Percentiles rank a stretch among this genome's conserved stretches.
Conservation (phyloP, 257 asterid genomes). For the Solanum dulcamara region DNA sequence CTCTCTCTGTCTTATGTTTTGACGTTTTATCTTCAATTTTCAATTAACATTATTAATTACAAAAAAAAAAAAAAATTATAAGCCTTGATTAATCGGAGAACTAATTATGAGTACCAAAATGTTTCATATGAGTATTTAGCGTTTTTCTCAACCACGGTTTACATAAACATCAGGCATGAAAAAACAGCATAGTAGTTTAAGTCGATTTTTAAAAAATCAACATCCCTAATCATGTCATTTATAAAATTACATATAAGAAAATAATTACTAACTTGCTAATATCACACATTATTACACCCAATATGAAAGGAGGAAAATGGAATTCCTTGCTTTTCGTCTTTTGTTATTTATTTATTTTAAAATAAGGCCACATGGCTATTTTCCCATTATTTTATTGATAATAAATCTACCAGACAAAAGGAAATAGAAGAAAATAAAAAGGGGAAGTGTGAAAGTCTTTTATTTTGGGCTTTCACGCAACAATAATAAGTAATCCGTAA, state of each 20-base stretch:
- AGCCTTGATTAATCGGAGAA: background rate
- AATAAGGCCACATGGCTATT: background rate
- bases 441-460: background rate
- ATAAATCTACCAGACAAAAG: background rate
- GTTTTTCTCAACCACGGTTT: background rate
- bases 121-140: background rate
- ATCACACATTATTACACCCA: background rate
- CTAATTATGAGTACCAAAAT: background rate
- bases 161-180: background rate
- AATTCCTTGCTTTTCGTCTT: background rate
- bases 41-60: background rate
- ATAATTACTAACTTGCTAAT: background rate
- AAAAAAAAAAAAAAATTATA: background rate
- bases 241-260: background rate
- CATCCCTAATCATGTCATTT: background rate
- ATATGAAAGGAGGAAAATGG: background rate
- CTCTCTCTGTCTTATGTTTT: background rate
- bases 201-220: too few relatives aligned
- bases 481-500: too few relatives aligned
- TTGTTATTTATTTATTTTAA: background rate
- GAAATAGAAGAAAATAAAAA: background rate
- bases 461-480: too few relatives aligned
- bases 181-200: background rate
- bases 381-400: too few relatives aligned
- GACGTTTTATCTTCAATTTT: background rate